Percentiles rank a stretch among this genome's conserved stretches.
These are phyloP conservation scores for Lactarius hengduanensis DNA, from an alignment of 768 basidiomycete genomes.

Conservation along the genomic window DNA sequence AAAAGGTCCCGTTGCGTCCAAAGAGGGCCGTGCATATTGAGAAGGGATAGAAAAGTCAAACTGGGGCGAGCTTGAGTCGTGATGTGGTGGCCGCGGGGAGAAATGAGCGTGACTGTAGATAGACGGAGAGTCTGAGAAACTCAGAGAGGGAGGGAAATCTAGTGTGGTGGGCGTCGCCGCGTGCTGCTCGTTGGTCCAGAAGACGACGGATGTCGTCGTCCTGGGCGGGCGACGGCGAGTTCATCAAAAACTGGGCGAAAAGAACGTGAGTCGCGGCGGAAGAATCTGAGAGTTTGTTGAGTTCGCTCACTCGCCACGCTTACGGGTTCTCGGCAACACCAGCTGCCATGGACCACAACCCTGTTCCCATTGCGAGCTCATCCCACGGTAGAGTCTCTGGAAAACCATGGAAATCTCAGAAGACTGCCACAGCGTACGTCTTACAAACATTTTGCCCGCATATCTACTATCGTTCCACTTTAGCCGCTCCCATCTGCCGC, in stretches of 20 bases:
- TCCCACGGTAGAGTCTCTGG: constrained; percentile 66
- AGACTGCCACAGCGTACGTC: constrained; percentile 52
- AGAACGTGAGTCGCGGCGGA: constrained; percentile 22
- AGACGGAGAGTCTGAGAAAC: constrained; percentile 64
- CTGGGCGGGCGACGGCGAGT: constrained; percentile 40
- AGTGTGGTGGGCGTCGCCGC: constrained; percentile 45
- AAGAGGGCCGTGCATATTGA: constrained; percentile 21
- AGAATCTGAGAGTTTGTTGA: not conserved
- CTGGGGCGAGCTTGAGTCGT: constrained; percentile 32
- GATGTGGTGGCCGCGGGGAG: constrained; percentile 47
- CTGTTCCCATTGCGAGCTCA: constrained; percentile 50
- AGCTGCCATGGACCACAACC: constrained; percentile 12
- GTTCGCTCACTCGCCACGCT: not conserved
- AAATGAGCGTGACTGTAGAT: constrained; percentile 62
- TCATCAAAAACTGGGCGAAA: constrained; percentile 39
- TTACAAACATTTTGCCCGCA: not conserved
- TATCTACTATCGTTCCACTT: constrained; percentile 22
- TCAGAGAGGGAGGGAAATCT: constrained; percentile 57
- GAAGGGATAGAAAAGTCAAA: constrained; percentile 35
- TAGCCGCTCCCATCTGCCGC: constrained; percentile 68
- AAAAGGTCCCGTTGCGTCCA: constrained; percentile 30
- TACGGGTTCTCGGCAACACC: not conserved
- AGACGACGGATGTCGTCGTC: constrained; percentile 51
- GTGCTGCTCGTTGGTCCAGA: constrained; percentile 53
- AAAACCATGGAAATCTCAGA: constrained; percentile 62